phyloP scores from a whole-genome alignment of 225 moss, liverwort and hornwort species.

The Ulota crispa region DNA sequence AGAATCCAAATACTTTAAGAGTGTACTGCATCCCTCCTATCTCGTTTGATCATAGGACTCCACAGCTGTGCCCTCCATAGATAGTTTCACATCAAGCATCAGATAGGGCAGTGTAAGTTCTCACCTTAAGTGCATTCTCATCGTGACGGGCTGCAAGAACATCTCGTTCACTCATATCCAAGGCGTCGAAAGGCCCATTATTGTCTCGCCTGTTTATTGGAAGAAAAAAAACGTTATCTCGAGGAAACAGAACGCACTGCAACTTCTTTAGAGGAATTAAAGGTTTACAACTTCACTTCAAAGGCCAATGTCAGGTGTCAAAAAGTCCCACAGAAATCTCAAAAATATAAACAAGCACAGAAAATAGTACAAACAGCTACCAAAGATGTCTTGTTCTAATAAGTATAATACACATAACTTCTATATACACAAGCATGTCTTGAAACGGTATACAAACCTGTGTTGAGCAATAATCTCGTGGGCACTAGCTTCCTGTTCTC shows the following conservation, averaged over 20 bases:
- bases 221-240: slow-evolving; percentile 11
- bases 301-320: background rate
- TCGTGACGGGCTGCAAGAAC: slow-evolving; percentile 79
- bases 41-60: slow-evolving; percentile 21
- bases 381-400: background rate
- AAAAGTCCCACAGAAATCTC: background rate
- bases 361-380: slow-evolving; percentile 11
- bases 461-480: slow-evolving; percentile 85
- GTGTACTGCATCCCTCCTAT: slow-evolving; percentile 19
- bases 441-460: slow-evolving; percentile 53
- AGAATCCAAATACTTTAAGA: slow-evolving; percentile 1
- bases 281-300: background rate
- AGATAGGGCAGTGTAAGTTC: slow-evolving; percentile 33
- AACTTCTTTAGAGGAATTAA: background rate
- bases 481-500: slow-evolving; percentile 86
- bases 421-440: slow-evolving; percentile 15
- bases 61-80: slow-evolving; percentile 20
- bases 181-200: slow-evolving; percentile 56
- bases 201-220: slow-evolving; percentile 68
- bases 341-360: background rate
- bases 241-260: slow-evolving; percentile 18
- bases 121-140: slow-evolving; percentile 87
- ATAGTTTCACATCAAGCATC: slow-evolving; percentile 24
- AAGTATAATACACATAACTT: background rate
- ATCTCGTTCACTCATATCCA: slow-evolving; percentile 85